Conservation (phyloP, 139 green algal genomes). For the Medakamo hakoo region DNA sequence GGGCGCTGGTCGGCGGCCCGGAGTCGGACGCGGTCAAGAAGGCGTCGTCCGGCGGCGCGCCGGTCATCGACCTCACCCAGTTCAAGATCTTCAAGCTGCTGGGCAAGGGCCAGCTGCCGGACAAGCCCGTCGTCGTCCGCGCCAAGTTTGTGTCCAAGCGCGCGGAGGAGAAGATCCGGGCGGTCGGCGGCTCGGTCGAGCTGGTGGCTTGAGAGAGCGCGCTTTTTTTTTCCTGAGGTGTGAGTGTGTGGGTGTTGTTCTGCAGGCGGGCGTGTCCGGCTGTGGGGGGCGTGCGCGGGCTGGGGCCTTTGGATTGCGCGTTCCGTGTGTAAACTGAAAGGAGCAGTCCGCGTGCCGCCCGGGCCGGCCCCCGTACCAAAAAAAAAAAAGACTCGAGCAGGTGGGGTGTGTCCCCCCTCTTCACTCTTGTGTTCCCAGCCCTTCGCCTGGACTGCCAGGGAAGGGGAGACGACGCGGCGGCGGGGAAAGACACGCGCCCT, state of each 20-base stretch:
- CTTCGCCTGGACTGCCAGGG: too few species aligned
- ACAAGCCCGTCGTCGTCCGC: slow-evolving; percentile 88
- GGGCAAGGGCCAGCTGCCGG: slow-evolving; percentile 89
- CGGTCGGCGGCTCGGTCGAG: slow-evolving; percentile 68
- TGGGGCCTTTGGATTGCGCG: too few species aligned
- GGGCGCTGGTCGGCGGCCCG: slow-evolving; percentile 64
- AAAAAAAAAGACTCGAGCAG: too few species aligned
- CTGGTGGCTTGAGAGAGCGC: slow-evolving; percentile 20
- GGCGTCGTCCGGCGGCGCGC: slow-evolving; percentile 53
- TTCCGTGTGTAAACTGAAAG: too few species aligned
- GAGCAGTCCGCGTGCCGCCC: too few species aligned
- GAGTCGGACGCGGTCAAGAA: slow-evolving; percentile 50
- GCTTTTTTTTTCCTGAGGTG: not conserved
- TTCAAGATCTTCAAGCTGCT: slow-evolving; percentile 86
- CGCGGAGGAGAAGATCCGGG: slow-evolving; percentile 98
- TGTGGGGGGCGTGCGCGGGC: too few species aligned
- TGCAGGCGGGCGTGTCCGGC: too few species aligned
- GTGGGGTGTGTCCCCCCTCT: too few species aligned
- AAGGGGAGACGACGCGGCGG: too few species aligned
- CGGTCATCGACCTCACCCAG: slow-evolving; percentile 95
- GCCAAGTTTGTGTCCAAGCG: slow-evolving; percentile 96
- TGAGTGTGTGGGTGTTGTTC: not conserved
- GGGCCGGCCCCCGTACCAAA: too few species aligned
- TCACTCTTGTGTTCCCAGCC: too few species aligned
- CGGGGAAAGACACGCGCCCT: too few species aligned